Evolutionary conservation across 192 early-diverging fungal genomes (phyloP), one percentile per base, ranked within the genome.

Genomic region (Neocallimastix lanati): DNA sequence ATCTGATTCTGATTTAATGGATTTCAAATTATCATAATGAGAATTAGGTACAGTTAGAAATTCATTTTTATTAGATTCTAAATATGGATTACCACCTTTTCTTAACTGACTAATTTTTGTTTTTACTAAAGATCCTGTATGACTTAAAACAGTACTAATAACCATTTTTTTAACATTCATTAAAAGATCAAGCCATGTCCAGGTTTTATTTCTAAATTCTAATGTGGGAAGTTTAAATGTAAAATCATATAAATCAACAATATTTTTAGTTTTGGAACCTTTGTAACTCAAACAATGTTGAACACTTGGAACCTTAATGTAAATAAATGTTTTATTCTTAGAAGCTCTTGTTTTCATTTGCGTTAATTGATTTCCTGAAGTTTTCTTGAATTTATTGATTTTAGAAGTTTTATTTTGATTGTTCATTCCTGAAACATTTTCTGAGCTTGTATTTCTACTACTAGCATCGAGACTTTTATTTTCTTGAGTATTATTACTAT

Each of bases 321-420:
- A 92, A 28, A 98, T 90, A 86, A 98, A 98, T 33, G 93, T 93
- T 78, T 91, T 89, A 85, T 95, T 96, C 79, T 92, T 85, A 29
- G 92, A 89, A 18, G 96, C 94, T 13, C 96, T 85, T 76, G 86
- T 85, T 83, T 95, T 95, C 95, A 97, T 96, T 78, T 94, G 88
- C 77, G 88, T 86, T 7, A 96, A 81, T 82, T 89, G 91, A 83
- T 91, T 85, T 2, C 80, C 33, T 25, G 16, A 11, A 67, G 13
- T 50, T 21, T 67, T 77, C 87, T 86, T 12, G 95, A 81, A 81
- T 88, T 91, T 83, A 90, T 84, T 12, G 80, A 13, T 30, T 21
- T 67, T 67, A 4, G 16, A 21, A 6, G 25, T 25, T 67, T 67
- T 67, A 6, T 9, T n/a, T 67, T 67, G 50, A 67, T 67, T 67